Base-by-base conservation (phyloP, 768 basidiomycete genomes). In the Leccinum fibrillosum region DNA sequence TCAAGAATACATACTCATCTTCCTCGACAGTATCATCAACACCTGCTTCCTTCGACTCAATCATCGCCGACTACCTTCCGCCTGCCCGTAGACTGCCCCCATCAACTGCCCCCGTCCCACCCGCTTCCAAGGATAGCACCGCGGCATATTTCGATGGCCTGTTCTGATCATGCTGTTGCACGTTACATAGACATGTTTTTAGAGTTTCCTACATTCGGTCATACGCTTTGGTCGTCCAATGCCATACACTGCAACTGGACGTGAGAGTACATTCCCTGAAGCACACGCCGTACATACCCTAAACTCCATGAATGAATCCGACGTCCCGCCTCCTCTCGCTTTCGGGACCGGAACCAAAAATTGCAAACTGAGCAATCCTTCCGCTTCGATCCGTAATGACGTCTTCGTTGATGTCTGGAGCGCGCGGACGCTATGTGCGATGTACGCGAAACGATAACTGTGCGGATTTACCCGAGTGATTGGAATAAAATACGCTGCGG, bases 381-480 rank as follows among this genome's bases (percentile, higher is more conserved):
- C 82, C 21, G 81, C 78, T 63, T 95, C 91, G 21, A 97, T 93
- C 34, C 94, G 82, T 47, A 98, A 72, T 0, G 93, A 95, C 2
- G 94, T 91, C 68, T 97, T 97, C 23, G 86, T 85, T 0, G 93
- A 94, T 55, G 79, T 86, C 58, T 90, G 86, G 53, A 98, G 73
- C 8, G 95, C 94, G 2, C 86, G 81, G 47, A 86, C 70, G 2
- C 90, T 83, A 47, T 85, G 81, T 12, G 82, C 71, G 53, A 98
- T 86, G 65, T 93, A 90, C n/a, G 77, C 74, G 58, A 91, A 89
- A 32, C 86, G 85, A 73, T 97, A 98, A 65, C 94, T 98, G 65
- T 6, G 26, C 48, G 28, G 48, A 57, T 47, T 26, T 26, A 57
- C 15, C 49, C 51, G 23, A 42, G 39, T 52, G 21, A 59, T 52